Evolutionary conservation across 202 grass and related monocot genomes (phyloP).

Genomic region (Miscanthus sacchariflorus): DNA sequence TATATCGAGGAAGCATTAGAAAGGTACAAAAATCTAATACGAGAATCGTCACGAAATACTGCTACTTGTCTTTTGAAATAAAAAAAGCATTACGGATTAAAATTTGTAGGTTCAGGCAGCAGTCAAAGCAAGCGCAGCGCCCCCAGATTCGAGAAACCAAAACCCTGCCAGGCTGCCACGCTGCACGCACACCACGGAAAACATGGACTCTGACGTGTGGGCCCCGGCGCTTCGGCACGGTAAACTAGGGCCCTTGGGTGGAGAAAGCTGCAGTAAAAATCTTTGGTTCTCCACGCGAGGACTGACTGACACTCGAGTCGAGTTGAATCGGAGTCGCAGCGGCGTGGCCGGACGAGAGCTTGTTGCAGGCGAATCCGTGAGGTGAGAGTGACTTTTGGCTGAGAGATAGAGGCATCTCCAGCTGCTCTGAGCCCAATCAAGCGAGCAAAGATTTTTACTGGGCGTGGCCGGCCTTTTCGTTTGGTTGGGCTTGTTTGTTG

Average conservation of each 20-base stretch:
- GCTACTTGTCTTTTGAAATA: no score
- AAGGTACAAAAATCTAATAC: not conserved
- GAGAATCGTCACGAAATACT: no score
- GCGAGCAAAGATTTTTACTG: no score
- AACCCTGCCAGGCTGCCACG: not conserved
- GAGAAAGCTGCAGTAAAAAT: not conserved
- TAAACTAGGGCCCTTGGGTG: not conserved
- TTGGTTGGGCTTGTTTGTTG: no score
- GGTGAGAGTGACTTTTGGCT: no score
- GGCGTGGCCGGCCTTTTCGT: no score
- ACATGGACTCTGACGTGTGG: not conserved
- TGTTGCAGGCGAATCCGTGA: not conserved
- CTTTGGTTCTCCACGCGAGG: not conserved
- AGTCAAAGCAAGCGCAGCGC: not conserved
- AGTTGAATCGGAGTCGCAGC: not conserved
- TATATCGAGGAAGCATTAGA: no score
- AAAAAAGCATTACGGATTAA: no score
- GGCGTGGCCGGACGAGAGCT: not conserved
- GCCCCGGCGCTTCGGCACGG: constrained; percentile 2
- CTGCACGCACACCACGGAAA: not conserved
- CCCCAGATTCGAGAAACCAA: constrained; percentile 35
- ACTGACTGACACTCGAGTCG: not conserved
- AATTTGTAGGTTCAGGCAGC: not conserved
- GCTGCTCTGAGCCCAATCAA: no score
- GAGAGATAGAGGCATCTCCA: constrained; percentile 6